phyloP scores from a whole-genome alignment of 169 alveolate species.

The Eimeria acervulina region DNA sequence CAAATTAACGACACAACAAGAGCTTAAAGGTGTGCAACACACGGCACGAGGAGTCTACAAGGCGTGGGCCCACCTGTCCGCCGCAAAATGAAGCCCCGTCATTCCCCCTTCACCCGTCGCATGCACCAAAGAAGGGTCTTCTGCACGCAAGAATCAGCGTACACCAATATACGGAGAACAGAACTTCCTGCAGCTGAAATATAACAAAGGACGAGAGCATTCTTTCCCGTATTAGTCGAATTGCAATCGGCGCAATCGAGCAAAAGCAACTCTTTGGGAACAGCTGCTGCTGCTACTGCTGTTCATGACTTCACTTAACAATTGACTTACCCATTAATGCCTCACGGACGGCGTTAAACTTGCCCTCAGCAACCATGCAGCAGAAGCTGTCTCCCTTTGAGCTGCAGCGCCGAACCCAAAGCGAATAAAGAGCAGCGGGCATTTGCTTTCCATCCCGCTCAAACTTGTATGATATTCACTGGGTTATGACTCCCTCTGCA shows the following conservation, averaged over 20 bases:
- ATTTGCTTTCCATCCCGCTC: no score
- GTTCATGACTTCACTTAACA: neutral
- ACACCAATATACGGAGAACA: no score
- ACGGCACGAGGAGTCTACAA: neutral
- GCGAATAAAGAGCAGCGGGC: neutral
- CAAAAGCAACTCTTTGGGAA: neutral
- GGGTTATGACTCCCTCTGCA: neutral
- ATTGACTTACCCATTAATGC: neutral
- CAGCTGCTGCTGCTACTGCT: neutral
- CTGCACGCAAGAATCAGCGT: neutral
- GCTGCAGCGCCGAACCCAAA: neutral
- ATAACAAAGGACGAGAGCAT: no score
- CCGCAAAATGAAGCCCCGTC: constrained; percentile 81
- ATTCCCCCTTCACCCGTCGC: constrained; percentile 68
- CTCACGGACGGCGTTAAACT: neutral
- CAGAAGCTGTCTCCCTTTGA: constrained; percentile 42
- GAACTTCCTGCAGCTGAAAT: no score
- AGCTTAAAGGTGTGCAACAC: neutral
- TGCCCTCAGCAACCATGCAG: constrained; percentile 7
- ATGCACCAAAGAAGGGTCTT: constrained; percentile 29
- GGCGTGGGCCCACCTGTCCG: constrained; percentile 69
- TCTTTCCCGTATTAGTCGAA: neutral
- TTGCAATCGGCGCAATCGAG: neutral
- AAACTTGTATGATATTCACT: no score
- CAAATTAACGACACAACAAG: no score